Percentiles rank a stretch among this genome's conserved stretches.
Conservation (phyloP, 1,284 basidiomycete species). For the Kalmanozyma brasiliensis region DNA sequence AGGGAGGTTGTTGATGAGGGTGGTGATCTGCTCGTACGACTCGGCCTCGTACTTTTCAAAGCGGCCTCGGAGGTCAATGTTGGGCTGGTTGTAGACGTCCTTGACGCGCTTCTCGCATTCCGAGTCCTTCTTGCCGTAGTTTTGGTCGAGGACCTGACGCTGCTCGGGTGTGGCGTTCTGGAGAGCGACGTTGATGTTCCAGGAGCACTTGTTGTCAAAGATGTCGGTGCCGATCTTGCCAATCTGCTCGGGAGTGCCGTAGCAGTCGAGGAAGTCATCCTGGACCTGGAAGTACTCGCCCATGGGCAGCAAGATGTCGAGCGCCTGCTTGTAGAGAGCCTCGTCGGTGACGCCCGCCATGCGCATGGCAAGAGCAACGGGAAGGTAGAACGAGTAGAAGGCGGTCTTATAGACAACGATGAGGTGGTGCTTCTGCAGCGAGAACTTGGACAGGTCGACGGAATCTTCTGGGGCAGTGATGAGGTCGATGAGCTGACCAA, state of each 20-base stretch:
- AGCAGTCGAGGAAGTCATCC: constrained; percentile 96
- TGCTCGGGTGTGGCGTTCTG: constrained; percentile 75
- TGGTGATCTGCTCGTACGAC: constrained; percentile 72
- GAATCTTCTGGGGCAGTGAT: constrained; percentile 92
- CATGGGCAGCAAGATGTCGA: constrained; percentile 86
- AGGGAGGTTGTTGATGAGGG: constrained; percentile 61
- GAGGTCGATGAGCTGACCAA: constrained; percentile 94
- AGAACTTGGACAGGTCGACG: constrained; percentile 89
- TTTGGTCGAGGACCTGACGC: constrained; percentile 74
- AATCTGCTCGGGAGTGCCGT: constrained; percentile 87
- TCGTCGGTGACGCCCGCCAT: constrained; percentile 77
- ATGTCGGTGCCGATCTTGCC: constrained; percentile 99
- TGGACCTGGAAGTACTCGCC: constrained; percentile 99
- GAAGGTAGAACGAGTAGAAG: constrained; percentile 98
- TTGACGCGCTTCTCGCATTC: constrained; percentile 78
- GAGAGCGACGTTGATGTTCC: constrained; percentile 93
- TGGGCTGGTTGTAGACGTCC: constrained; percentile 79
- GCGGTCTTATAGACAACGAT: constrained; percentile 99
- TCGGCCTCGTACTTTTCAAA: constrained; percentile 84
- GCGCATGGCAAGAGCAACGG: constrained; percentile 92
- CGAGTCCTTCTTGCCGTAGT: constrained; percentile 86
- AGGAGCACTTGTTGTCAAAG: constrained; percentile 98
- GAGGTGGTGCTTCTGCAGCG: constrained; percentile 83
- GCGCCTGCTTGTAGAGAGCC: constrained; percentile 80
- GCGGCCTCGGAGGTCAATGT: constrained; percentile 72